Conservation (phyloP, 192 early-diverging fungal genomes). For the Gigaspora rosea region DNA sequence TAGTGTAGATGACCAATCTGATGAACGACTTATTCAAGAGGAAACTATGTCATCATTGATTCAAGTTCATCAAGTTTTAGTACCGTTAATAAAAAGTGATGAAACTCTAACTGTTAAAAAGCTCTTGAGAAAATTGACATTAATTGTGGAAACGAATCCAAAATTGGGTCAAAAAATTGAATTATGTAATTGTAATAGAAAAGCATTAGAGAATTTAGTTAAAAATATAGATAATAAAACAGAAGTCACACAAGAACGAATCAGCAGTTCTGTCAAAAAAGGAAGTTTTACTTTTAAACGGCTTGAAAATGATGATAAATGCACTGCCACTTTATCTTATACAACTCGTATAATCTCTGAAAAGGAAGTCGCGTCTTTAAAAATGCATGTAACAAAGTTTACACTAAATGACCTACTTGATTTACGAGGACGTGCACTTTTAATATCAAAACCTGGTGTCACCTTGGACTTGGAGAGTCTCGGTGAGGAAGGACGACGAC, state of each 20-base stretch:
- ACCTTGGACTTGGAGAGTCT: neutral
- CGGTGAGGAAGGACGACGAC: no score
- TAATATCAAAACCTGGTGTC: slow-evolving; percentile 11
- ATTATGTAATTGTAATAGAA: slow-evolving; percentile 17
- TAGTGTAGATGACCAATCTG: slow-evolving; percentile 30
- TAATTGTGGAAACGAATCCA: neutral
- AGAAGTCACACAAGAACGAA: slow-evolving; percentile 22
- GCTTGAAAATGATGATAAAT: slow-evolving; percentile 3
- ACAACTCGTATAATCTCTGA: no score
- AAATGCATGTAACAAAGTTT: neutral
- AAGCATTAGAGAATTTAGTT: slow-evolving; percentile 20
- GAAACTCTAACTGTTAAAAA: neutral
- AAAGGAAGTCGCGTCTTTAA: neutral
- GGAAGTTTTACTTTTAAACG: slow-evolving; percentile 29
- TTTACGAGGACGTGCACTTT: slow-evolving; percentile 32
- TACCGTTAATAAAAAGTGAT: slow-evolving; percentile 1
- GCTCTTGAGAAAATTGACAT: neutral
- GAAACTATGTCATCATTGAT: slow-evolving; percentile 20
- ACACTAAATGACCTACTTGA: slow-evolving; percentile 16
- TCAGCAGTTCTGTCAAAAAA: slow-evolving; percentile 20
- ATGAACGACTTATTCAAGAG: slow-evolving; percentile 30
- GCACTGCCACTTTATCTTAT: slow-evolving; percentile 19
- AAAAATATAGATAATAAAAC: slow-evolving; percentile 9
- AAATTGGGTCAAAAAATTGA: slow-evolving; percentile 6
- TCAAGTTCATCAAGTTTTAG: slow-evolving; percentile 23